A percentile compares a stretch with the other conserved stretches of the same genome.
Conservation (phyloP, 164 flowering plant species). For the Vitis amurensis region DNA sequence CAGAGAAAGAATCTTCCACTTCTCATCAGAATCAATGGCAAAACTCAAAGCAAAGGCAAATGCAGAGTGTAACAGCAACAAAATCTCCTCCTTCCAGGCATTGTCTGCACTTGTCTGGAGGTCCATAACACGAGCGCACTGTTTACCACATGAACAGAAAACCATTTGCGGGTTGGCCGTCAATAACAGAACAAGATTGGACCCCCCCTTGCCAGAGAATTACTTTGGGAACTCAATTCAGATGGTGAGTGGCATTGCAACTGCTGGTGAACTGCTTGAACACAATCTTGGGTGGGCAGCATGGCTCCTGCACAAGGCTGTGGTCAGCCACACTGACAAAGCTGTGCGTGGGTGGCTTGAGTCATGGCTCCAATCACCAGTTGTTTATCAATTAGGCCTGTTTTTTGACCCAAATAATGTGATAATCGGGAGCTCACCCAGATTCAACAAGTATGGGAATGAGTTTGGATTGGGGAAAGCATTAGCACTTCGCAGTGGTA, state of each 20-base stretch:
- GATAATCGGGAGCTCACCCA: constrained; percentile 49
- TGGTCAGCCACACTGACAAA: constrained; percentile 24
- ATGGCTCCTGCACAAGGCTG: constrained; percentile 31
- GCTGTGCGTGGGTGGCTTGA: constrained; percentile 14
- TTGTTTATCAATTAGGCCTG: constrained; percentile 20
- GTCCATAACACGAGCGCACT: constrained; percentile 41
- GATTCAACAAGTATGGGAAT: constrained; percentile 46
- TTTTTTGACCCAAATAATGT: constrained; percentile 24
- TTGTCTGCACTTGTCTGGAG: constrained; percentile 56
- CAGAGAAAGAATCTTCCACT: constrained; percentile 47
- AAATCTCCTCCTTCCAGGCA: constrained; percentile 64
- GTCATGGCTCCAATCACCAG: constrained; percentile 25
- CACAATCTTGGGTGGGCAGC: constrained; percentile 48
- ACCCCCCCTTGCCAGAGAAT: constrained; percentile 35
- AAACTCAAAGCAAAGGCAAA: constrained; percentile 49
- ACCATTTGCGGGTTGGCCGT: constrained; percentile 37
- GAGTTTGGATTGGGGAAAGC: constrained; percentile 60
- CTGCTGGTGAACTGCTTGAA: constrained; percentile 37
- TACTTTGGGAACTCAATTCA: constrained; percentile 50
- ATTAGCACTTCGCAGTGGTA: constrained; percentile 47
- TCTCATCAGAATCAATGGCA: constrained; percentile 42
- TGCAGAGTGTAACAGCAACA: constrained; percentile 22
- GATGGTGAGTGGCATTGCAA: constrained; percentile 11
- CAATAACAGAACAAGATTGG: constrained; percentile 35
- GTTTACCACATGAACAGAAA: constrained; percentile 14